Base-by-base conservation (phyloP, 1,284 basidiomycete genomes). In the Ceratorhiza oryzae-sativae region DNA sequence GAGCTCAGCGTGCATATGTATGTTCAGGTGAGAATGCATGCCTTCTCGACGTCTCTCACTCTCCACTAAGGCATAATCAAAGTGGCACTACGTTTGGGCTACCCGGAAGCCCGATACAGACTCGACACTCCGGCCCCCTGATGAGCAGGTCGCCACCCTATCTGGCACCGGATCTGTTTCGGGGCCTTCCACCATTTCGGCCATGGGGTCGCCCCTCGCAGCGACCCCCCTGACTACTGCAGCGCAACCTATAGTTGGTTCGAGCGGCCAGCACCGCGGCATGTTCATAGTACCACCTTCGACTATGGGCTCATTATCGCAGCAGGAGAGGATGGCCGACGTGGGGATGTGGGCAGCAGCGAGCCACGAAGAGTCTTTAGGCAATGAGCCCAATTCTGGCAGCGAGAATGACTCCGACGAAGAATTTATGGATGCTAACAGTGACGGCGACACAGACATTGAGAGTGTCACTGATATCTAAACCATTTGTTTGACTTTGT, bases 61-160 rank as follows among this genome's bases (percentile, higher is more conserved):
- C 27, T 46, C 13, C n/a, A 55, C 36, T 23, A 56, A 30, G 20
- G 46, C 32, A 20, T 36, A n/a, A 41, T 34, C n/a, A 25, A 41
- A 70, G 59, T 73, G 67, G 56, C 68, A 73, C 23, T 73, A 73
- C 32, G 72, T 67, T 30, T 73, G 72, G 72, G 72, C 72, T 20
- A 51, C 46, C 10, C 46, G 62, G 10, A 67, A 67, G 25, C n/a
- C 62, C n/a, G 67, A 70, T 6, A 13, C 20, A 45, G 67, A 70
- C 9, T 18, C 42, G 12, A 42, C 23, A n/a, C 13, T 48, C 15
- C 9, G 32, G 9, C 53, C 67, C 13, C 36, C 51, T 15, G 65
- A 58, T 55, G 65, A 68, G 42, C 34, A 36, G 32, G 2, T 51
- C 18, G 39, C 27, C 46, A 23, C n/a, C n/a, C 25, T n/a, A 20